Conservation (phyloP, 371 early-diverging fungal species). For the Mortierella sp. region DNA sequence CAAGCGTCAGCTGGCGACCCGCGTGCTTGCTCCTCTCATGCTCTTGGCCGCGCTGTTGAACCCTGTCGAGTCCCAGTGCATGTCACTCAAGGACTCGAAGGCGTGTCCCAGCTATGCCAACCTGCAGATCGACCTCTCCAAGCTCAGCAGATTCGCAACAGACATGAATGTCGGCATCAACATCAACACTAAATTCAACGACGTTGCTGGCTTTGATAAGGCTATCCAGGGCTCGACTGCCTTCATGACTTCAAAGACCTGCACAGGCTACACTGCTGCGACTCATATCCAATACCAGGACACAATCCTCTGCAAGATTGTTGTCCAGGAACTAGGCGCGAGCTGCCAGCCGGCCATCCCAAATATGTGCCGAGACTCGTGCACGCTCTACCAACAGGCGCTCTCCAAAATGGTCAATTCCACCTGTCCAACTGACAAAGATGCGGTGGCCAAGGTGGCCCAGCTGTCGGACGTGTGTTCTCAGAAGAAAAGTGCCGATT, state of each 20-base stretch:
- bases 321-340: neutral
- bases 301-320: constrained; percentile 21
- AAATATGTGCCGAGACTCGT: constrained; percentile 21
- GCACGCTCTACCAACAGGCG: constrained; percentile 11
- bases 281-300: constrained; percentile 30
- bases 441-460: neutral
- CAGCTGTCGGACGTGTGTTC: neutral
- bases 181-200: constrained; percentile 12
- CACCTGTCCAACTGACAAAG: constrained; percentile 10
- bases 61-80: constrained; percentile 11
- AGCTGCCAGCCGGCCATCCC: neutral
- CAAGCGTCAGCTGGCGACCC: too few species aligned
- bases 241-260: constrained; percentile 12
- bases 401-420: neutral
- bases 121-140: constrained; percentile 18
- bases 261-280: constrained; percentile 12
- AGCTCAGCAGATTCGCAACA: neutral
- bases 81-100: constrained; percentile 17
- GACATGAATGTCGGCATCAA: constrained; percentile 12
- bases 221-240: constrained; percentile 9
- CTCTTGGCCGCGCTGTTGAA: too few species aligned
- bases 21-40: too few species aligned
- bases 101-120: constrained; percentile 21
- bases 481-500: neutral
- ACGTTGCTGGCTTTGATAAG: constrained; percentile 19